phyloP scores from a whole-genome alignment of 179 eudicot genomes.

The Camellia oleifera region DNA sequence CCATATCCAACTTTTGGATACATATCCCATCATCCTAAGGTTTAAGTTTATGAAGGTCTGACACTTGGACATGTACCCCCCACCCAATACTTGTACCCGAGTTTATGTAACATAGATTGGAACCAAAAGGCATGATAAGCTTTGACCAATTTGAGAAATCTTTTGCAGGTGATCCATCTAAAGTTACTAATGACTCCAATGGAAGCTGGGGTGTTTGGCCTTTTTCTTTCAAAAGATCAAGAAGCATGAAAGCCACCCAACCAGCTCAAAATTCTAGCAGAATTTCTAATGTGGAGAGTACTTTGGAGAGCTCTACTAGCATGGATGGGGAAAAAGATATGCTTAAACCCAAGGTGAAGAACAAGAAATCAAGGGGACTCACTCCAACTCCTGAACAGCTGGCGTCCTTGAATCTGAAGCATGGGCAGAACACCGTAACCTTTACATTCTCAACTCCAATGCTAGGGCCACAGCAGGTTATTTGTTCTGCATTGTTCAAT shows the following conservation, averaged over 20 bases:
- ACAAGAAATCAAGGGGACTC: conserved; percentile 47
- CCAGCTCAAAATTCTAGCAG: conserved; percentile 12
- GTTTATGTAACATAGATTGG: conserved; percentile 24
- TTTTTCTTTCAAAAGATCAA: conserved; percentile 54
- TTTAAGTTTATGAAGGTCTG: too few species aligned
- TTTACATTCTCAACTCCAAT: conserved; percentile 81
- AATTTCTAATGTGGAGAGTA: conserved; percentile 27
- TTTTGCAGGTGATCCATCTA: conserved; percentile 36
- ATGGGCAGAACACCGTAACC: conserved; percentile 67
- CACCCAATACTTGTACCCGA: too few species aligned
- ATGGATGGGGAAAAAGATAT: conserved; percentile 23
- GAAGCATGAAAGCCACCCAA: conserved; percentile 30
- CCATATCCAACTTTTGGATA: too few species aligned
- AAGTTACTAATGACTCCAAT: conserved; percentile 31
- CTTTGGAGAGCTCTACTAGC: conserved; percentile 20
- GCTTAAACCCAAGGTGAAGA: conserved; percentile 29
- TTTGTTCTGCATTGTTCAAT: conserved; percentile 9
- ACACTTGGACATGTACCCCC: too few species aligned
- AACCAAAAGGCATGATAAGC: conserved; percentile 41
- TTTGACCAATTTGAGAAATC: conserved; percentile 33
- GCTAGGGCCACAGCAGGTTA: conserved; percentile 84
- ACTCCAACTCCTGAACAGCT: conserved; percentile 86
- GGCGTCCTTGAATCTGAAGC: conserved; percentile 76
- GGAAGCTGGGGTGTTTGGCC: conserved; percentile 72
- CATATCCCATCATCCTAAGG: too few species aligned